Evolutionary conservation across 805 yeast genomes (phyloP).

Genomic region (Hanseniaspora lachancei): DNA sequence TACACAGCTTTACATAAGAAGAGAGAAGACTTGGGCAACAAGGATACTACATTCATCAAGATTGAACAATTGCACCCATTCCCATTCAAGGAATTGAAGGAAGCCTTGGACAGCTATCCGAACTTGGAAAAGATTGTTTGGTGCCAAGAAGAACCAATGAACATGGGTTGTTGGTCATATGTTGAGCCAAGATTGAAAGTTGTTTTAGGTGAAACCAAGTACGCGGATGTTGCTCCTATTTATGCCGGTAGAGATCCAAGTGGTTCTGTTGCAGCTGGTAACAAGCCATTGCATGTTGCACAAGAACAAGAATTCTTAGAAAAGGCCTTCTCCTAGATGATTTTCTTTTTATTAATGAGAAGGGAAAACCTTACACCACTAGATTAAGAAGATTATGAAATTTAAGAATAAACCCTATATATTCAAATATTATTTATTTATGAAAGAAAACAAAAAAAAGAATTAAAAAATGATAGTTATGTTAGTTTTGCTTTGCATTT

Average conservation of each 20-base stretch:
- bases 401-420: background rate
- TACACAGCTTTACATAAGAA: slow-evolving; percentile 82
- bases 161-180: slow-evolving; percentile 81
- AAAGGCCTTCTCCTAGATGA: slow-evolving; percentile 43
- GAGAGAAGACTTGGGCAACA: slow-evolving; percentile 64
- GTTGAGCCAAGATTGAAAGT: slow-evolving; percentile 75
- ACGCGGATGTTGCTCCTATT: slow-evolving; percentile 48
- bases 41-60: slow-evolving; percentile 74
- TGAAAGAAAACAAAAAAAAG: background rate
- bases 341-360: too few species aligned
- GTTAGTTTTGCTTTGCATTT: background rate
- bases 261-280: slow-evolving; percentile 97
- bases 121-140: slow-evolving; percentile 77
- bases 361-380: too few species aligned
- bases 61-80: slow-evolving; percentile 95
- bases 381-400: too few species aligned
- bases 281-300: slow-evolving; percentile 70
- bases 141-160: slow-evolving; percentile 98
- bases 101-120: slow-evolving; percentile 66
- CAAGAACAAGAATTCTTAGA: slow-evolving; percentile 81
- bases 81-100: slow-evolving; percentile 92
- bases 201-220: slow-evolving; percentile 59
- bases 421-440: background rate
- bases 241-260: slow-evolving; percentile 97
- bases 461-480: background rate